Percentiles rank a stretch among this genome's conserved stretches.
Conservation (phyloP, 2,329 filamentous ascomycete genomes). For the Fusarium sp. region DNA sequence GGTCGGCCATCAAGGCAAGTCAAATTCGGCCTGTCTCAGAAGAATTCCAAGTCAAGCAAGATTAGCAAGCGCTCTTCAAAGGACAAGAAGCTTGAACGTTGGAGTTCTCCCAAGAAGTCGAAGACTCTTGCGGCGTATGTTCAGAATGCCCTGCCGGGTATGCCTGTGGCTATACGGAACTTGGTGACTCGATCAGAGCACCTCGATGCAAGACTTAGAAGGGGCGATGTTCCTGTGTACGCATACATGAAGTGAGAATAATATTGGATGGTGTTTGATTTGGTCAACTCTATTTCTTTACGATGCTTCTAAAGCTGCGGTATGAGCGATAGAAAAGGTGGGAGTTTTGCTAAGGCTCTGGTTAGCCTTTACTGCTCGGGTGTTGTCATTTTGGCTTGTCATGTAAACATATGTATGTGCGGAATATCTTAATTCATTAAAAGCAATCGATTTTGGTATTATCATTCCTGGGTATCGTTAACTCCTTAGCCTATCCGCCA, state of each 20-base stretch:
- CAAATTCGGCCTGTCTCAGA: neutral
- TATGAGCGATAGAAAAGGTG: constrained; percentile 17
- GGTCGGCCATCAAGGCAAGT: neutral
- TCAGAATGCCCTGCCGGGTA: constrained; percentile 9
- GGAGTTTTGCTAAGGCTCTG: neutral
- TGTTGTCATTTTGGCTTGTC: neutral
- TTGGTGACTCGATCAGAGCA: constrained; percentile 27
- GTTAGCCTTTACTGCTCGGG: neutral
- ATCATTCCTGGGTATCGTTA: constrained; percentile 43
- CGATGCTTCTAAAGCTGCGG: neutral
- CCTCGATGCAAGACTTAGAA: constrained; percentile 27
- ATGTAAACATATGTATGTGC: constrained; percentile 5
- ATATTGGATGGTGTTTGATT: neutral
- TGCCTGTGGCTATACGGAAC: constrained; percentile 46
- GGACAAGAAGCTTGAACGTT: neutral
- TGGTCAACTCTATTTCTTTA: neutral
- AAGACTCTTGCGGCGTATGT: constrained; percentile 5
- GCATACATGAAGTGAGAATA: constrained; percentile 11
- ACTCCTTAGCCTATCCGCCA: constrained; percentile 22
- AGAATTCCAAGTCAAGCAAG: neutral
- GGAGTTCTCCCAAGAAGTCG: neutral
- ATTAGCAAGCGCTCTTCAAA: constrained; percentile 23
- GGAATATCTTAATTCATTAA: constrained; percentile 13
- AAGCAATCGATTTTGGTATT: constrained; percentile 29
- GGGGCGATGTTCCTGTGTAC: constrained; percentile 15